Evolutionary conservation across 2,329 filamentous ascomycete species (phyloP).

Genomic region (Diaporthe australafricana): DNA sequence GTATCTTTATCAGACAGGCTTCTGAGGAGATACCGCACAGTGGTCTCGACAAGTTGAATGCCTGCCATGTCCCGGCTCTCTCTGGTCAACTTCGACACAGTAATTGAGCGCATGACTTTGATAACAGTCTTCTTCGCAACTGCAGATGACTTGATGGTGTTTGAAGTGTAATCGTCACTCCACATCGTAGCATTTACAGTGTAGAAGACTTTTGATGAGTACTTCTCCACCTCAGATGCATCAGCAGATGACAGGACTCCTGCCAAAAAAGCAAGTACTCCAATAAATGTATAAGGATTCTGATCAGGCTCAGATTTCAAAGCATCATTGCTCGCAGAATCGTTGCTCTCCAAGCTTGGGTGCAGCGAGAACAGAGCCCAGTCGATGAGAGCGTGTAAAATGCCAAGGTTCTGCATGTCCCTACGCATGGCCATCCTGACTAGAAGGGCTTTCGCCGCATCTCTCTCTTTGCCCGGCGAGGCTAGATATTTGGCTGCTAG

Average conservation of each 20-base stretch:
- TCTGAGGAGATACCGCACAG: constrained; percentile 85
- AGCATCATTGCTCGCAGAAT: constrained; percentile 33
- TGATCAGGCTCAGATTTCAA: constrained; percentile 43
- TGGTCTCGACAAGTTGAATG: constrained; percentile 76
- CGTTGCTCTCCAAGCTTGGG: constrained; percentile 48
- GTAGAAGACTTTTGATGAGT: constrained; percentile 75
- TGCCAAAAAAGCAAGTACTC: constrained; percentile 82
- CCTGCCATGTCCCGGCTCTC: constrained; percentile 54
- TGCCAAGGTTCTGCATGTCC: constrained; percentile 85
- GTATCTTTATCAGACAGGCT: constrained; percentile 88
- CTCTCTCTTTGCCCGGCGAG: constrained; percentile 85
- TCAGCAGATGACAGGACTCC: constrained; percentile 79
- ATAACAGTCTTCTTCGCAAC: constrained; percentile 84
- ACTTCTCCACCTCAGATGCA: constrained; percentile 77
- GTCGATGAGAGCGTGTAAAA: constrained; percentile 74
- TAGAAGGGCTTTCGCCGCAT: constrained; percentile 85
- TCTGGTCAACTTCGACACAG: constrained; percentile 72
- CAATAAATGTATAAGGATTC: constrained; percentile 81
- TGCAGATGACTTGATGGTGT: constrained; percentile 75
- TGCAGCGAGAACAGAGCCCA: constrained; percentile 77
- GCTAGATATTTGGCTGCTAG: constrained; percentile 79
- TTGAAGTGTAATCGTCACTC: constrained; percentile 59
- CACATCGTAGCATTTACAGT: constrained; percentile 63
- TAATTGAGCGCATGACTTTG: constrained; percentile 84
- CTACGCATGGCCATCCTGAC: constrained; percentile 84